phyloP scores from a whole-genome alignment of 768 basidiomycete genomes.

The Suillus alpinus region DNA sequence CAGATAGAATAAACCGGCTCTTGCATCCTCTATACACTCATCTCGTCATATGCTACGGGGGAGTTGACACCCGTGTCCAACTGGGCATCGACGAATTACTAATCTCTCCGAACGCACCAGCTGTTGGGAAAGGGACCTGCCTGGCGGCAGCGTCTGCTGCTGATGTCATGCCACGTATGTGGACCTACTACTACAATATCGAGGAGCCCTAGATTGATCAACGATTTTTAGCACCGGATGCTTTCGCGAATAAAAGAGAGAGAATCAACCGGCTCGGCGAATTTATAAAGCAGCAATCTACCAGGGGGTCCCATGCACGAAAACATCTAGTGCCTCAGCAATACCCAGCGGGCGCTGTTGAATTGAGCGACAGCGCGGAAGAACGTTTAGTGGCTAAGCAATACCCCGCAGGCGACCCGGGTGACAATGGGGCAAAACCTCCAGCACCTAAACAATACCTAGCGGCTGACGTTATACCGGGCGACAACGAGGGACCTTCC shows the following conservation, averaged over 20 bases:
- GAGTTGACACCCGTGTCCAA: constrained; percentile 29
- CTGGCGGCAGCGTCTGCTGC: constrained; percentile 6
- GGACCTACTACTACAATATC: constrained; percentile 7
- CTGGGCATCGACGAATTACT: constrained; percentile 34
- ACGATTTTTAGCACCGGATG: constrained; percentile 37
- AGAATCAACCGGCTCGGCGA: background rate
- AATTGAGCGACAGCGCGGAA: background rate
- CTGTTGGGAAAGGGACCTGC: background rate
- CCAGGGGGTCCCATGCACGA: background rate
- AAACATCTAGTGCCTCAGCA: constrained; percentile 4
- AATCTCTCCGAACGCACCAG: constrained; percentile 10
- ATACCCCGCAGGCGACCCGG: background rate
- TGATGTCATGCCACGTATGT: constrained; percentile 39
- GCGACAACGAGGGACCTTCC: background rate
- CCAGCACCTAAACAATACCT: background rate
- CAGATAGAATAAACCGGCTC: constrained; percentile 31
- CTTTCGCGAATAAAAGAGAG: constrained; percentile 22
- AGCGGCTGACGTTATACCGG: constrained; percentile 8
- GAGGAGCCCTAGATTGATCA: constrained; percentile 4
- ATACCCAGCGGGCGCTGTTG: constrained; percentile 8
- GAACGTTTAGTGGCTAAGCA: background rate
- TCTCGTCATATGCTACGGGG: constrained; percentile 25
- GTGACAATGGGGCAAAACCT: background rate
- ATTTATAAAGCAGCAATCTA: background rate
- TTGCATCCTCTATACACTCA: constrained; percentile 32